Evolutionary conservation across 306 rosid genomes (phyloP).

Genomic region (Morella rubra): DNA sequence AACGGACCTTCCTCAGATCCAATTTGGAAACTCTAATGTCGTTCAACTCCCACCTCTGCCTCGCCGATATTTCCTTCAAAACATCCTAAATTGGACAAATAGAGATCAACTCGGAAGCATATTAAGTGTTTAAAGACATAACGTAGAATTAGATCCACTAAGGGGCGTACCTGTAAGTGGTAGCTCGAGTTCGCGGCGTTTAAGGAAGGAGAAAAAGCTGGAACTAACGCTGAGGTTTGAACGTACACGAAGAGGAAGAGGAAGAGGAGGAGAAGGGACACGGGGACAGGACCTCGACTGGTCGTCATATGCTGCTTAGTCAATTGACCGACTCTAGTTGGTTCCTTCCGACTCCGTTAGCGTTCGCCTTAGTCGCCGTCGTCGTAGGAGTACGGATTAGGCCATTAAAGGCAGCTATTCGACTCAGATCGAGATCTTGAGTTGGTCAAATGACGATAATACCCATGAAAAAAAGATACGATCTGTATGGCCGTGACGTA

Average conservation of each 20-base stretch:
- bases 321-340: background rate
- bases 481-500: too few relatives aligned
- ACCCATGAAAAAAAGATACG: background rate
- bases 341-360: background rate
- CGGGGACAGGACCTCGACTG: constrained; percentile 6
- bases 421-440: background rate
- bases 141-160: background rate
- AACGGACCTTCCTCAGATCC: constrained; percentile 56
- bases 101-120: background rate
- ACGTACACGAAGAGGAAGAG: constrained; percentile 30
- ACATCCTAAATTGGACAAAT: constrained; percentile 54
- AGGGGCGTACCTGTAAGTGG: constrained; percentile 54
- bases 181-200: constrained; percentile 16
- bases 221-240: constrained; percentile 16
- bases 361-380: background rate
- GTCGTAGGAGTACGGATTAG: background rate
- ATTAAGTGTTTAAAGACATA: background rate
- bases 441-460: background rate
- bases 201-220: constrained; percentile 21
- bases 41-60: constrained; percentile 58
- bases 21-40: constrained; percentile 46
- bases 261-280: constrained; percentile 33
- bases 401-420: background rate
- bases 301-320: background rate
- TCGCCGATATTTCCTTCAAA: constrained; percentile 58